phyloP scores from a whole-genome alignment of 768 basidiomycete genomes.

The Roridomyces roridus region DNA sequence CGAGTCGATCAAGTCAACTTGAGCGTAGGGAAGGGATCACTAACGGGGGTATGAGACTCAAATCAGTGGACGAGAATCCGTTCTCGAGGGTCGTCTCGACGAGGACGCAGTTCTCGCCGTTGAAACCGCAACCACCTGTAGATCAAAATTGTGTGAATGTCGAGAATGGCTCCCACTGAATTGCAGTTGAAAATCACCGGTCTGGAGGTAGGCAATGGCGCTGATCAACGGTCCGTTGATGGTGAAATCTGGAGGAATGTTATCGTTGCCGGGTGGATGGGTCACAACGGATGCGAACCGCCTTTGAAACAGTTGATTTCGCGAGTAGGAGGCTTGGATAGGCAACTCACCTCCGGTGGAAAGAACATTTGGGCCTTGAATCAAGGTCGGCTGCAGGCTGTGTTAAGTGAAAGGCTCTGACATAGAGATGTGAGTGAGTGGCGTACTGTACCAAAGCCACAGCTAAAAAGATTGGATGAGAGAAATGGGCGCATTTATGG shows the following conservation, averaged over 20 bases:
- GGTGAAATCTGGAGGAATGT: too few species aligned
- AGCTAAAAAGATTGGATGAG: conserved; percentile 27
- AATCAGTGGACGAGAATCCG: conserved; percentile 41
- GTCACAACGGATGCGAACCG: too few species aligned
- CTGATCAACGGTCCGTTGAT: conserved; percentile 33
- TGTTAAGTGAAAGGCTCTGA: neutral
- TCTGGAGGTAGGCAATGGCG: conserved; percentile 45
- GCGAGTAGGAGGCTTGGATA: too few species aligned
- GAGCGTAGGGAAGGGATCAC: too few species aligned
- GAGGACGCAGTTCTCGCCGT: conserved; percentile 45
- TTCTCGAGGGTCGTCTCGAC: conserved; percentile 44
- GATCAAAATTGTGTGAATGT: neutral
- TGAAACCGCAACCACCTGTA: conserved; percentile 41
- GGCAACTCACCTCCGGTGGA: conserved; percentile 38
- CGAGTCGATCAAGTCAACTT: conserved; percentile 14
- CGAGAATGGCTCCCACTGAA: too few species aligned
- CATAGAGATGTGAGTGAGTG: too few species aligned
- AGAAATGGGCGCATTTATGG: too few species aligned
- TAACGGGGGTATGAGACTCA: conserved; percentile 48
- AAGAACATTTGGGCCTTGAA: conserved; percentile 35
- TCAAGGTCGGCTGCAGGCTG: conserved; percentile 33
- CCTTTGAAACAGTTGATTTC: too few species aligned
- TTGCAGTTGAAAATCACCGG: conserved; percentile 24
- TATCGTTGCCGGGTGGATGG: too few species aligned
- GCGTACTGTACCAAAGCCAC: conserved; percentile 40